Conservation (phyloP, 805 yeast species). For the Candida michaelii region DNA sequence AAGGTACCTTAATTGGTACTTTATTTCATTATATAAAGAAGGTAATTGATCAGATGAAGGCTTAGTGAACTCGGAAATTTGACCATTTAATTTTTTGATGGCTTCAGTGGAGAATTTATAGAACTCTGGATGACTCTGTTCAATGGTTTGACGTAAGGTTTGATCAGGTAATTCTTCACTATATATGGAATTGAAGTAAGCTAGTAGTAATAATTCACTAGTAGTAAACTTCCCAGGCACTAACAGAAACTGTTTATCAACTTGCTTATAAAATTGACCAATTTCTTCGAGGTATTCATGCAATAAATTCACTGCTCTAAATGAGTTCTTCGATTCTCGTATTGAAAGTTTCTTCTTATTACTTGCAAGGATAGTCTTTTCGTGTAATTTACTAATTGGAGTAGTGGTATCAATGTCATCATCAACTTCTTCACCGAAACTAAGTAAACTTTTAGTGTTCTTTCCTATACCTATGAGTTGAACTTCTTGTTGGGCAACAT, state of each 20-base stretch:
- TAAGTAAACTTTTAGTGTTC: conserved; percentile 30
- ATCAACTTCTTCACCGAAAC: conserved; percentile 19
- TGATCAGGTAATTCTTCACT: conserved; percentile 12
- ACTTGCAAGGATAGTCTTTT: conserved; percentile 32
- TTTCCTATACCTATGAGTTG: conserved; percentile 29
- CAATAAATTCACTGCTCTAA: conserved; percentile 23
- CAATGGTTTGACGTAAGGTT: conserved; percentile 9
- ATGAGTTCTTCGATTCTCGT: conserved; percentile 33
- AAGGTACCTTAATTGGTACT: conserved; percentile 15
- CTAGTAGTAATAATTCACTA: conserved; percentile 12
- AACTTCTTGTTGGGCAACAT: conserved; percentile 35
- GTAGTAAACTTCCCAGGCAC: conserved; percentile 6
- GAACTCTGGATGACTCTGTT: conserved; percentile 7
- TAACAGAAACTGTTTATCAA: not conserved
- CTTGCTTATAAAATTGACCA: conserved; percentile 9
- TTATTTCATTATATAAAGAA: conserved; percentile 35
- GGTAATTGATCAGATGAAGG: conserved; percentile 33
- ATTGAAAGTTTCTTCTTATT: conserved; percentile 30
- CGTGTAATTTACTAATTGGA: conserved; percentile 41
- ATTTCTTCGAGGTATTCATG: conserved; percentile 10
- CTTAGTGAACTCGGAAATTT: conserved; percentile 9
- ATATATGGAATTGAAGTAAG: conserved; percentile 9
- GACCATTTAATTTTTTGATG: conserved; percentile 3
- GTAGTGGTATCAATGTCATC: conserved; percentile 17
- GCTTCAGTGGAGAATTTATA: not conserved